Conservation (phyloP, 768 basidiomycete species). For the Boletus insuetus region DNA sequence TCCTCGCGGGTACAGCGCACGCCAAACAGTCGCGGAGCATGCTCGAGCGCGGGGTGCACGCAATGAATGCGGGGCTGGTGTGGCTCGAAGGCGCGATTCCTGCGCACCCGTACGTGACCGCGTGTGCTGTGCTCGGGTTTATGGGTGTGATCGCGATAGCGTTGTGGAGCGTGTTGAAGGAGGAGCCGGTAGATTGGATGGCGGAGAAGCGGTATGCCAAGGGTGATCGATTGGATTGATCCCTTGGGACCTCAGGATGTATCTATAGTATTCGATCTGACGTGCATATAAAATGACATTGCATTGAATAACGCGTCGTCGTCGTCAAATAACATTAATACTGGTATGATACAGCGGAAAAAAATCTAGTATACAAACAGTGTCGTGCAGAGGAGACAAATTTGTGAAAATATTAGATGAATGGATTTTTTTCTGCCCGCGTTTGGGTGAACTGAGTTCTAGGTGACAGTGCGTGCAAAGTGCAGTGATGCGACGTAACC, state of each 20-base stretch:
- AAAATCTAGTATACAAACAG: too few species aligned
- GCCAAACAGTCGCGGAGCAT: constrained; percentile 69
- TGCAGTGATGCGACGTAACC: background rate
- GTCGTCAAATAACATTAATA: too few species aligned
- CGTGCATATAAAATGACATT: too few species aligned
- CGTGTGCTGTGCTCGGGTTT: constrained; percentile 6
- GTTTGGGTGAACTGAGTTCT: too few species aligned
- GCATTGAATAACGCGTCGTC: too few species aligned
- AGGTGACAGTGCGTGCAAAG: background rate
- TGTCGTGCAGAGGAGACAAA: too few species aligned
- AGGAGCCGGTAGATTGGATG: constrained; percentile 14
- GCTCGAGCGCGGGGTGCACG: constrained; percentile 60
- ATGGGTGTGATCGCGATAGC: constrained; percentile 6
- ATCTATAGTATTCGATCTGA: too few species aligned
- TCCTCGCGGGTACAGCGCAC: constrained; percentile 45
- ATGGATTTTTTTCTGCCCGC: too few species aligned
- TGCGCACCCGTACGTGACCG: constrained; percentile 22
- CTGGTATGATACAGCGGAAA: too few species aligned
- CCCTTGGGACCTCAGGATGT: background rate
- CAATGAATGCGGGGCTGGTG: constrained; percentile 8
- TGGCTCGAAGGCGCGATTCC: constrained; percentile 7
- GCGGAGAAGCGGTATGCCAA: constrained; percentile 19
- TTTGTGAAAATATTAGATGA: too few species aligned
- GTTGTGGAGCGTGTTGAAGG: constrained; percentile 13
- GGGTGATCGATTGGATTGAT: constrained; percentile 24